Evolutionary conservation across 345 rosid genomes (phyloP), one percentile per base, ranked within the genome.

Genomic region (Salix brachista): DNA sequence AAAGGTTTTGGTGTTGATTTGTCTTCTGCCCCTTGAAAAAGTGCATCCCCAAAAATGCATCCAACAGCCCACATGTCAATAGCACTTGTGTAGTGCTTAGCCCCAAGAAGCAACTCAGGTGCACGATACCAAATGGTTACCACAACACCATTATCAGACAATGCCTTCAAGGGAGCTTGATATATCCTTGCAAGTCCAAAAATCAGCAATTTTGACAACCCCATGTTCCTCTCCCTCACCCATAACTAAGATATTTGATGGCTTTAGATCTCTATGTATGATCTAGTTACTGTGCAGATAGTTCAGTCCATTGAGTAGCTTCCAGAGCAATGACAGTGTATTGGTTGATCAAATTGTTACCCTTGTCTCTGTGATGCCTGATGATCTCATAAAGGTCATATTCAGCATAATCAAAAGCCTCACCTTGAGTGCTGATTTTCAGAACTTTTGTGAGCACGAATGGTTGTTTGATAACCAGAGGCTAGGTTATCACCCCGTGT

Each of bases 41-140:
- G 87, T 4, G 98, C 28, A 26, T 1, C 1, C 97, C 88, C 99
- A 74, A 96, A 96, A 73, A 96, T 94, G 88, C 98, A 96, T 62
- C 99, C 99, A 52, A 96, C 90, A 10, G 99, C 99, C 99, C 99
- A 96, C 94, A 89, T 93, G 77, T 96, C 99, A 56, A 96, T 98
- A 19, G 99, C 97, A 46, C 99, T 93, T 0, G 97, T 96, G 71
- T 96, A 96, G 82, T 96, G 99, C 88, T 96, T 96, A 1, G 97
- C 97, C 44, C 99, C 98, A 60, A 96, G 94, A 73, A 96, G 98
- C 85, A 96, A 85, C 83, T 96, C 99, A 1, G 99, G 99, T 4
- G 99, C 97, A 69, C 99, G 97, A 83, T 96, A 96, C 98, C 99
- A 96, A 73, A 96, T 96, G 19, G 99, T 96, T 77, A 96, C 99